A percentile compares a stretch with the other conserved stretches of the same genome.
phyloP scores from a whole-genome alignment of 2,329 filamentous ascomycete species.

The Colletotrichum tamarilloi region DNA sequence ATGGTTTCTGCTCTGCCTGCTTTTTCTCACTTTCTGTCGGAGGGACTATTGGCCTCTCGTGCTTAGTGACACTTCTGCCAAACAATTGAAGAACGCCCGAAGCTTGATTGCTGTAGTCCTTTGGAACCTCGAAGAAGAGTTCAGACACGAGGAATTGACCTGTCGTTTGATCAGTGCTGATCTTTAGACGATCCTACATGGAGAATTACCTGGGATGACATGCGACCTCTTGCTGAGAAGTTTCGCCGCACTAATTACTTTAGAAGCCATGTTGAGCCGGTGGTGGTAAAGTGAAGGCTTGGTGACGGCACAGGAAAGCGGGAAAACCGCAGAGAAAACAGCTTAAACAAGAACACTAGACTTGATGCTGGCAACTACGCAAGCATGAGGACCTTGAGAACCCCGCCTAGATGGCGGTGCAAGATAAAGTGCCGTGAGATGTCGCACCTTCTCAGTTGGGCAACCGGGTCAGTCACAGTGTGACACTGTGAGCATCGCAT shows the following conservation, averaged over 20 bases:
- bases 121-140: constrained; percentile 87
- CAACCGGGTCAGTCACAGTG: constrained; percentile 22
- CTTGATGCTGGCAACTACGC: not conserved
- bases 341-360: not conserved
- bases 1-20: constrained; percentile 59
- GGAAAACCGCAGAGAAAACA: not conserved
- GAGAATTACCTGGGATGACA: constrained; percentile 43
- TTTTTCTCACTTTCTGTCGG: constrained; percentile 48
- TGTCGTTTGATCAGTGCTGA: constrained; percentile 44
- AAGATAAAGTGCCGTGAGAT: constrained; percentile 20
- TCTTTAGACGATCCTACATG: not conserved
- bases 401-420: constrained; percentile 16
- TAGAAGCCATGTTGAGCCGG: constrained; percentile 26
- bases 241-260: constrained; percentile 48
- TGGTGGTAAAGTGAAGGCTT: not conserved
- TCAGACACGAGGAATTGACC: constrained; percentile 83
- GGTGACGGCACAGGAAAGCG: not conserved
- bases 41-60: constrained; percentile 70
- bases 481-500: not conserved
- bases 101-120: constrained; percentile 76
- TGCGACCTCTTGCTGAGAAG: constrained; percentile 56
- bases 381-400: not conserved
- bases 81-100: constrained; percentile 78
- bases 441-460: constrained; percentile 32
- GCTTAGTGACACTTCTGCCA: constrained; percentile 76